A percentile compares a stretch with the other conserved stretches of the same genome.
Evolutionary conservation across 768 basidiomycete species (phyloP).

Genomic region (Leucogyrophana mollusca): DNA sequence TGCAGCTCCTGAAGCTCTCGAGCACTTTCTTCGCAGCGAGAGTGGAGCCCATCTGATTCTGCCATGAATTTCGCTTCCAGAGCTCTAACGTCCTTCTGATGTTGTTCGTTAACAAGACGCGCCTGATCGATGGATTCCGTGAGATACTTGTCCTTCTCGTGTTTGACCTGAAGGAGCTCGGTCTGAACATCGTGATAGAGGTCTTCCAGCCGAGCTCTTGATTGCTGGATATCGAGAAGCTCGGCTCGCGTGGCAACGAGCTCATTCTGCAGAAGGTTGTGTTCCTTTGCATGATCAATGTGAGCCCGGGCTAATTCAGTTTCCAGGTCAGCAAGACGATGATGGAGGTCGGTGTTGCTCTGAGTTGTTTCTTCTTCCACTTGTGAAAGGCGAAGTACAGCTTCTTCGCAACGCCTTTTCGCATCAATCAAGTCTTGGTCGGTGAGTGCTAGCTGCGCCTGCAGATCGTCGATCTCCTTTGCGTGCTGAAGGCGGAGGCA

Average conservation of each 20-base stretch:
- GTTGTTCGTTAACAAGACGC: conserved; percentile 26
- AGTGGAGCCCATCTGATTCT: conserved; percentile 35
- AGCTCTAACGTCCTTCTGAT: conserved; percentile 11
- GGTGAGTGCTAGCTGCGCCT: conserved; percentile 34
- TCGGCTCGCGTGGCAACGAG: conserved; percentile 23
- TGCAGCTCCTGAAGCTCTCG: conserved; percentile 32
- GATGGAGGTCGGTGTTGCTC: conserved; percentile 31
- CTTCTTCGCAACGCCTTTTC: conserved; percentile 30
- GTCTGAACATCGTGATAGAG: conserved; percentile 21
- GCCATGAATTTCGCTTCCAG: conserved; percentile 34
- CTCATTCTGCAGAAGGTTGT: conserved; percentile 19
- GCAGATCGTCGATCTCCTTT: conserved; percentile 35
- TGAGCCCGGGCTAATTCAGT: conserved; percentile 1
- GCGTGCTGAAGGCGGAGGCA: conserved; percentile 30
- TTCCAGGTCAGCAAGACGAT: conserved; percentile 16
- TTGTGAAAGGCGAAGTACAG: conserved; percentile 32
- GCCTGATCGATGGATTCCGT: conserved; percentile 19
- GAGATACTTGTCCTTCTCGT: conserved; percentile 31
- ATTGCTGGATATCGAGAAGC: conserved; percentile 18
- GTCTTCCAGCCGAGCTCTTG: conserved; percentile 23
- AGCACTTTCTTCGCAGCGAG: conserved; percentile 36
- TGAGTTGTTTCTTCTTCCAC: conserved; percentile 30
- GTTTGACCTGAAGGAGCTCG: conserved; percentile 21
- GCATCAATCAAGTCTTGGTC: conserved; percentile 34
- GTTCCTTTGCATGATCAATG: conserved; percentile 12